Percentiles rank a stretch among this genome's conserved stretches.
These are phyloP conservation scores for Candida smagusa DNA, from an alignment of 1,139 yeast genomes.

Conservation along the genomic window DNA sequence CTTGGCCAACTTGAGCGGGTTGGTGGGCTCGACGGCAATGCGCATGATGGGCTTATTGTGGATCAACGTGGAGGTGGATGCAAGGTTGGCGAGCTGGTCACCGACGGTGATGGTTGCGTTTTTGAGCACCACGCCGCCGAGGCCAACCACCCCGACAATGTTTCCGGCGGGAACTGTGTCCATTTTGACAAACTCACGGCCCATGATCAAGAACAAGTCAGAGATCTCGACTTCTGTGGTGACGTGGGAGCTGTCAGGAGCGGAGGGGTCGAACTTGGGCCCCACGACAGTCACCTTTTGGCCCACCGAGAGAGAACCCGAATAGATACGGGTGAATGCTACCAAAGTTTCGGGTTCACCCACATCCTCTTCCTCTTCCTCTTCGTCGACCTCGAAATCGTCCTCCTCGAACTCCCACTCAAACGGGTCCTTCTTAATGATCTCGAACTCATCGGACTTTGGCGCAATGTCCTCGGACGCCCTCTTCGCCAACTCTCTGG, in stretches of 20 bases:
- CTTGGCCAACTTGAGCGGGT: slow-evolving; percentile 74
- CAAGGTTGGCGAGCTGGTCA: slow-evolving; percentile 70
- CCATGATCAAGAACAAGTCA: slow-evolving; percentile 84
- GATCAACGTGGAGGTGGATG: slow-evolving; percentile 49
- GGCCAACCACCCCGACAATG: slow-evolving; percentile 91
- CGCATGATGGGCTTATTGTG: slow-evolving; percentile 83
- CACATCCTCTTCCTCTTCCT: slow-evolving; percentile 45
- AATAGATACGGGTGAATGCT: slow-evolving; percentile 85
- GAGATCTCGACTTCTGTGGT: slow-evolving; percentile 49
- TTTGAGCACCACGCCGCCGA: slow-evolving; percentile 77
- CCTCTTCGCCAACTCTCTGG: slow-evolving; percentile 65
- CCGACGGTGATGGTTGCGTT: slow-evolving; percentile 69
- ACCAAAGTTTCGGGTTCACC: slow-evolving; percentile 59
- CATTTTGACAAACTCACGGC: slow-evolving; percentile 77
- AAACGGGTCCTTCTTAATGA: slow-evolving; percentile 25
- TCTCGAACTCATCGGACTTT: slow-evolving; percentile 11
- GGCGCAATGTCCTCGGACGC: slow-evolving; percentile 61
- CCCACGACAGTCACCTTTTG: slow-evolving; percentile 74
- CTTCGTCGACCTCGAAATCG: slow-evolving; percentile 29
- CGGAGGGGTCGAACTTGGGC: slow-evolving; percentile 78
- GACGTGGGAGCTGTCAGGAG: slow-evolving; percentile 36
- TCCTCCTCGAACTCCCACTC: slow-evolving; percentile 46
- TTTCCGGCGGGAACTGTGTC: slow-evolving; percentile 90
- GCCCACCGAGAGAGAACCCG: slow-evolving; percentile 77
- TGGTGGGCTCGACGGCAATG: slow-evolving; percentile 91